Evolutionary conservation across 768 basidiomycete species (phyloP).

Genomic region (Trametes elegans): DNA sequence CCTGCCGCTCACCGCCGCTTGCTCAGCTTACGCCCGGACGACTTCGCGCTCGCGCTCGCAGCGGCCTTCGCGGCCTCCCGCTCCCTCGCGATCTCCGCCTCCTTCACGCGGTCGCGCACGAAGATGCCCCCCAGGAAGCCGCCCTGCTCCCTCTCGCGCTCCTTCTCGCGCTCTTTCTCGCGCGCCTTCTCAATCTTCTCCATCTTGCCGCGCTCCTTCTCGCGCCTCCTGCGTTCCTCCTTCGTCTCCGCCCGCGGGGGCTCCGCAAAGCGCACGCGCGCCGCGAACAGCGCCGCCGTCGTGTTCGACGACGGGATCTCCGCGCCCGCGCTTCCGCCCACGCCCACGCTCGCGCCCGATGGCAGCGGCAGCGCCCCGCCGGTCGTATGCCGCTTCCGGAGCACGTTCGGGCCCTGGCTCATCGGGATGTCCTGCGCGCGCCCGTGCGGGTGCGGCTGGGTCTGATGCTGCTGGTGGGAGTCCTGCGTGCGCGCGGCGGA

Average conservation of each 20-base stretch:
- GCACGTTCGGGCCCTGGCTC: conserved; percentile 23
- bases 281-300: conserved; percentile 25
- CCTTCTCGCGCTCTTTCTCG: conserved; percentile 19
- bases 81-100: conserved; percentile 18
- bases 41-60: conserved; percentile 10
- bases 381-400: conserved; percentile 26
- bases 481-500: not conserved
- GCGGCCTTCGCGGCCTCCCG: conserved; percentile 12
- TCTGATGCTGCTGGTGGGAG: not conserved
- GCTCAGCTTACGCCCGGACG: conserved; percentile 25
- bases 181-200: conserved; percentile 11
- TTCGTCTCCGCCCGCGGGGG: conserved; percentile 14
- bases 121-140: conserved; percentile 8
- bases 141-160: conserved; percentile 4
- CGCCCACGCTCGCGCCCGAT: not conserved
- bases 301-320: conserved; percentile 18
- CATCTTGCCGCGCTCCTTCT: conserved; percentile 14
- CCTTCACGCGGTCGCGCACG: conserved; percentile 8
- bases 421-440: conserved; percentile 27
- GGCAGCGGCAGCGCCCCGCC: not conserved
- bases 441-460: conserved; percentile 5
- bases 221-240: conserved; percentile 13
- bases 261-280: conserved; percentile 19
- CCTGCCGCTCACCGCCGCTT: conserved; percentile 23
- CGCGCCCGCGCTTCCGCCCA: not conserved